phyloP scores from a whole-genome alignment of 768 basidiomycete species.

The Tricholomella constricta region DNA sequence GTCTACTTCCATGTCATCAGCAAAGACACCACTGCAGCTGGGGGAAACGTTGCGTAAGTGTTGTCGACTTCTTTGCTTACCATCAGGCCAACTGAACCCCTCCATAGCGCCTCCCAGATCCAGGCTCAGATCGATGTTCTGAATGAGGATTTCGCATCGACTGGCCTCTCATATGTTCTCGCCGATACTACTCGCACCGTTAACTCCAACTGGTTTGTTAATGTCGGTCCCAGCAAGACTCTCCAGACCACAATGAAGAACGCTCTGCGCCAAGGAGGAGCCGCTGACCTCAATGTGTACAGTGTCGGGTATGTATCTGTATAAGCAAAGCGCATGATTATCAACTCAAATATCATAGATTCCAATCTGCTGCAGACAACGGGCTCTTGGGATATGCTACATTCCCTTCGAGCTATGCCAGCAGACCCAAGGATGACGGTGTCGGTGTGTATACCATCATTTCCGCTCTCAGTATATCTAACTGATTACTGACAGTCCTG shows the following conservation, averaged over 20 bases:
- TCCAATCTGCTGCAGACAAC: conserved; percentile 25
- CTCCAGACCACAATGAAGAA: conserved; percentile 52
- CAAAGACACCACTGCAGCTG: conserved; percentile 28
- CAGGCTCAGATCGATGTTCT: conserved; percentile 34
- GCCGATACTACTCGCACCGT: conserved; percentile 42
- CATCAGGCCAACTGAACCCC: neutral
- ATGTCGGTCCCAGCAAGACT: conserved; percentile 35
- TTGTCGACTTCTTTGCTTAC: conserved; percentile 1
- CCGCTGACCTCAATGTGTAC: conserved; percentile 49
- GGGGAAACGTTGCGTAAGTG: conserved; percentile 45
- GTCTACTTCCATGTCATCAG: conserved; percentile 37
- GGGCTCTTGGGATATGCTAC: conserved; percentile 55
- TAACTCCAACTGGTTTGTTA: conserved; percentile 51
- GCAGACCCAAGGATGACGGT: conserved; percentile 45
- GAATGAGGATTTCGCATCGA: conserved; percentile 40
- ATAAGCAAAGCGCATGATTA: neutral
- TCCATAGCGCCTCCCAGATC: conserved; percentile 11
- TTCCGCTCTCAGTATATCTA: neutral
- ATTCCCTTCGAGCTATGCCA: conserved; percentile 46
- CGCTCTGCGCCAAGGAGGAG: conserved; percentile 41
- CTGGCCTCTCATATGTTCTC: conserved; percentile 41
- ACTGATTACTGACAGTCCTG: conserved; percentile 9
- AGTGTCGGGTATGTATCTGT: conserved; percentile 41
- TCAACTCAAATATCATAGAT: conserved; percentile 14
- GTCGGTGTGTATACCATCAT: conserved; percentile 26